A percentile compares a stretch with the other conserved stretches of the same genome.
Evolutionary conservation across 1,139 yeast species (phyloP).

Genomic region (Magnusiomyces starmeri): DNA sequence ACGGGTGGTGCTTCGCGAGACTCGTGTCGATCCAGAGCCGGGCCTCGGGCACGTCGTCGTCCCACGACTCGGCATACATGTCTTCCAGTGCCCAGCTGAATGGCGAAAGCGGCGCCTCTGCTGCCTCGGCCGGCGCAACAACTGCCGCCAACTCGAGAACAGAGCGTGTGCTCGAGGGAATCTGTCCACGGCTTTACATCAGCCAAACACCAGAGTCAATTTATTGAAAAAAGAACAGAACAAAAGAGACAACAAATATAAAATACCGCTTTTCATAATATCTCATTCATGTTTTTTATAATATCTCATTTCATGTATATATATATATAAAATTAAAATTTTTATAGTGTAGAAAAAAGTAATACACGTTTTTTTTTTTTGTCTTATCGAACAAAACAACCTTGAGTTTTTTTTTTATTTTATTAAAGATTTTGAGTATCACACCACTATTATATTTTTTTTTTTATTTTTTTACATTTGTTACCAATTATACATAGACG

Average conservation of each 20-base stretch:
- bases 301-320: neutral
- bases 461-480: neutral
- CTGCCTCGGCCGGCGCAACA: constrained; percentile 9
- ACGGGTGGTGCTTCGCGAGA: constrained; percentile 34
- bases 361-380: too few relatives aligned
- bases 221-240: neutral
- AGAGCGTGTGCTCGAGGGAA: constrained; percentile 21
- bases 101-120: too few relatives aligned
- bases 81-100: too few relatives aligned
- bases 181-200: constrained; percentile 26
- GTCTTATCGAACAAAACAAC: too few relatives aligned
- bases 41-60: too few relatives aligned
- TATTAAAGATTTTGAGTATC: neutral
- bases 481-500: neutral
- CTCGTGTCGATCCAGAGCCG: constrained; percentile 10
- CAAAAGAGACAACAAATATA: too few relatives aligned
- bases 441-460: neutral
- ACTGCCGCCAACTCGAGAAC: constrained; percentile 10
- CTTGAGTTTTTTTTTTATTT: neutral
- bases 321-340: neutral
- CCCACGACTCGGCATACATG: too few relatives aligned
- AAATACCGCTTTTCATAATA: too few relatives aligned
- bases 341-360: neutral
- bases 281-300: too few relatives aligned
- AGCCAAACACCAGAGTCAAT: neutral